Conservation (phyloP, 1,284 basidiomycete species). For the Hymenochaete sp. region DNA sequence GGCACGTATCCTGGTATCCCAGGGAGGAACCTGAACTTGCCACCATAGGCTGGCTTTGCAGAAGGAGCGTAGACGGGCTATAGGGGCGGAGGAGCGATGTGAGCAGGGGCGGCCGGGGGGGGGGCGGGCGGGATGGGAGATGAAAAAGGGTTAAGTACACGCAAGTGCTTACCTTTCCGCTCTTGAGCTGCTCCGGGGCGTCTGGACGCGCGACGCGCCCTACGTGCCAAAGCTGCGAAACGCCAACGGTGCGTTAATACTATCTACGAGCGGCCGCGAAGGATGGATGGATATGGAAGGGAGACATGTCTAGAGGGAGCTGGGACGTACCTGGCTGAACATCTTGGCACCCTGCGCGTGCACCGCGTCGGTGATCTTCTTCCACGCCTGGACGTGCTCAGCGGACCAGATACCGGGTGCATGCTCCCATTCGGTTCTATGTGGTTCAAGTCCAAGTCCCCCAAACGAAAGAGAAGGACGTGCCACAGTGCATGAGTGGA, state of each 20-base stretch:
- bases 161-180: constrained; percentile 16
- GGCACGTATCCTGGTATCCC: constrained; percentile 31
- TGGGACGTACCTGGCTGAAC: constrained; percentile 34
- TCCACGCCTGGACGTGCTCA: constrained; percentile 31
- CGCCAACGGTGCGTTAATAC: background rate
- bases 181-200: constrained; percentile 23
- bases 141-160: background rate
- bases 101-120: background rate
- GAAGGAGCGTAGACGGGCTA: constrained; percentile 33
- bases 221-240: constrained; percentile 17
- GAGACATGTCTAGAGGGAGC: background rate
- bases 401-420: constrained; percentile 30
- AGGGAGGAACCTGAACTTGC: constrained; percentile 32
- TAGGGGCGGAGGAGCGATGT: background rate
- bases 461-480: background rate
- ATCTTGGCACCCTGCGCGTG: constrained; percentile 35
- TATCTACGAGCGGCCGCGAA: background rate
- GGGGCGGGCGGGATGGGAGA: background rate
- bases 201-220: constrained; percentile 29
- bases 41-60: constrained; percentile 31
- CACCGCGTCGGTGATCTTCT: constrained; percentile 32
- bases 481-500: background rate
- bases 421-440: constrained; percentile 25
- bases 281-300: background rate
- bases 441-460: too few species aligned